Evolutionary conservation across 768 basidiomycete species (phyloP), one percentile per base, ranked within the genome.

Genomic region (Royoungia palumana): DNA sequence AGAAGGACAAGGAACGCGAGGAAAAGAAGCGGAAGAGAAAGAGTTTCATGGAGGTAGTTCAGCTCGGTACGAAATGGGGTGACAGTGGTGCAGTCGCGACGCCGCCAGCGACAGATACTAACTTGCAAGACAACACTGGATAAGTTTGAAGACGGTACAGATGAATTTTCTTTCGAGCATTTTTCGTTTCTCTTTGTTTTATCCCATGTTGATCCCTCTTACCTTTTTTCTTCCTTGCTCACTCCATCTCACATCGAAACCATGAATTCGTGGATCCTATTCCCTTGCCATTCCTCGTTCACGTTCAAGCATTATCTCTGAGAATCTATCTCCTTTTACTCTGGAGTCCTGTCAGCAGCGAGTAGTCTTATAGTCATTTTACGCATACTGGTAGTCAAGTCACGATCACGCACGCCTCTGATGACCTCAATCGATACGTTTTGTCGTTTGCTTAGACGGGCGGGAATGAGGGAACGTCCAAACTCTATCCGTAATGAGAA

Each of bases 11-110:
- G 60, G 69, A 70, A 56, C 82, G 82, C 62, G 79, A 76, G 44
- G 74, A 79, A 65, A 78, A 76, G 70, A 76, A 82, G 68, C 82
- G 81, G 64, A 77, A 78, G 56, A 80, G 80, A 70, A 81, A 77
- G 70, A 79, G 82, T 59, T 69, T 67, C 32, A 69, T 67, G 49
- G 82, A 78, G 68, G 60, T 67, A 7, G 63, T 64, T n/a, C n/a
- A n/a, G n/a, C n/a, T n/a, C n/a, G 52, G 60, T 19, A 63, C 49
- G 24, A 60, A 4, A 44, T 78, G 64, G 34, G 63, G 46, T 14
- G 58, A 64, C 30, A 56, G 35, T 11, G 34, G 42, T 38, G 39
- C 43, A 12, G 34, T 24, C 7, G 74, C 64, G 72, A 71, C 63
- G 74, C 75, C 59, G 55, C 70, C 51, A 66, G 52, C 50, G 14